Conservation (phyloP, 768 basidiomycete species). For the Boletus patriciae region DNA sequence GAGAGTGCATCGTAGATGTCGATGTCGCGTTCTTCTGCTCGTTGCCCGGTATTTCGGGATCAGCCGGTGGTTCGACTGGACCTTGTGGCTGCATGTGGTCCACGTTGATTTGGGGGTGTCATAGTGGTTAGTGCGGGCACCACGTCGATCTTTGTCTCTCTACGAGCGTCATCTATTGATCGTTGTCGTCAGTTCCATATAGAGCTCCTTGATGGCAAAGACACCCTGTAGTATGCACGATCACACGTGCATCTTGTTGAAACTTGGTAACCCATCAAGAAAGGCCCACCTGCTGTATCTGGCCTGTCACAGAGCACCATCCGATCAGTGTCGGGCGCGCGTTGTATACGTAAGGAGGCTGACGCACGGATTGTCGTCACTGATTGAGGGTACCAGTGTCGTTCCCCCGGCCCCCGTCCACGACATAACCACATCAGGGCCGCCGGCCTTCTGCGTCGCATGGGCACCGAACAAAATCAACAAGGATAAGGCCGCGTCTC, state of each 20-base stretch:
- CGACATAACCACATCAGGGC: not conserved
- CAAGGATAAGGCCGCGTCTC: not conserved
- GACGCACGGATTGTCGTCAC: not conserved
- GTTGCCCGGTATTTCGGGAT: not conserved
- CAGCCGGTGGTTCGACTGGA: not conserved
- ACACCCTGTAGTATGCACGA: not conserved
- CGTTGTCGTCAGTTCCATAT: not conserved
- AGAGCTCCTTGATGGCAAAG: not conserved
- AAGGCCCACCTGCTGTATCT: not conserved
- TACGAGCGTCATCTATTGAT: not conserved
- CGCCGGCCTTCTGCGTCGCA: conserved; percentile 2
- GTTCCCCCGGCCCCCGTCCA: not conserved
- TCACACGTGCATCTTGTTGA: not conserved
- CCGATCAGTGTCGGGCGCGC: conserved; percentile 4
- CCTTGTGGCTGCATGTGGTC: not conserved
- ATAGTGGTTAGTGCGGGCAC: not conserved
- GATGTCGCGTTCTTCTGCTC: not conserved
- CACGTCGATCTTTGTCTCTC: not conserved
- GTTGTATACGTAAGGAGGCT: conserved; percentile 9
- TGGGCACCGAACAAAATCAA: not conserved
- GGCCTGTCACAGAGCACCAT: not conserved
- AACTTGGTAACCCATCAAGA: conserved; percentile 3
- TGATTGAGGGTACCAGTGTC: conserved; percentile 7
- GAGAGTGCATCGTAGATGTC: not conserved
- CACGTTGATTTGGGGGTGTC: not conserved